Base-by-base conservation (phyloP, 2,329 filamentous ascomycete genomes). In the Arthrobotrys entomopaga region DNA sequence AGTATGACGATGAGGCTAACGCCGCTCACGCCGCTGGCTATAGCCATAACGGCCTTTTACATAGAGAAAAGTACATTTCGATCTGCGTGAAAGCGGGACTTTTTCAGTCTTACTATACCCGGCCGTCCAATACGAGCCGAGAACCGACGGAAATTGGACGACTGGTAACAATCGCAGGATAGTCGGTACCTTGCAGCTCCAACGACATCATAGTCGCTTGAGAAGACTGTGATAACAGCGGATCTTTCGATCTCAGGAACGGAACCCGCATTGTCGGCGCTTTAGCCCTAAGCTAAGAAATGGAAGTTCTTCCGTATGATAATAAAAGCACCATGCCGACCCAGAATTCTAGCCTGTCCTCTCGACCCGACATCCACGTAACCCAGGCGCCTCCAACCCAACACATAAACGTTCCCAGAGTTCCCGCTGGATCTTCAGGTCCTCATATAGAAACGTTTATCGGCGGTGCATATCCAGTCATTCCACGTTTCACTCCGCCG, bases 301-400 rank as follows among this genome's bases (percentile, higher is more conserved):
- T 73, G 61, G 67, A 73, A 19, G 67, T 46, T 22, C 49, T 63
- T 29, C 40, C 61, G 29, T 66, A 63, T 16, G 63, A 74, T 56
- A 74, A 74, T 66, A 74, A 74, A 74, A 40, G 70, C 70, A 26
- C 57, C 43, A 63, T 74, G 70, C 57, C 63, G 48, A 38, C 70
- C 49, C 60, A 59, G 34, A 61, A 24, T 19, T 59, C 69, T 29
- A 66, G 56, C 29, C 22, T 34, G 46, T 26, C 70, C 46, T 52
- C 34, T 64, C n/a, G 69, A 73, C 26, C 69, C 56, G 67, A 72
- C 42, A 59, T 42, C 48, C 66, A 71, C 46, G 66, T 58, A 71
- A 65, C 60, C 24, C 61, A 65, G 46, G 54, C 60, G 38, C 49
- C 59, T 38, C 29, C 29, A 34, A 38, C 63, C 34, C 70, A 74